A percentile compares a stretch with the other conserved stretches of the same genome.
These are phyloP conservation scores for Phytophthora hibernalis DNA, from an alignment of 352 stramenopile genomes.

Conservation along the genomic window DNA sequence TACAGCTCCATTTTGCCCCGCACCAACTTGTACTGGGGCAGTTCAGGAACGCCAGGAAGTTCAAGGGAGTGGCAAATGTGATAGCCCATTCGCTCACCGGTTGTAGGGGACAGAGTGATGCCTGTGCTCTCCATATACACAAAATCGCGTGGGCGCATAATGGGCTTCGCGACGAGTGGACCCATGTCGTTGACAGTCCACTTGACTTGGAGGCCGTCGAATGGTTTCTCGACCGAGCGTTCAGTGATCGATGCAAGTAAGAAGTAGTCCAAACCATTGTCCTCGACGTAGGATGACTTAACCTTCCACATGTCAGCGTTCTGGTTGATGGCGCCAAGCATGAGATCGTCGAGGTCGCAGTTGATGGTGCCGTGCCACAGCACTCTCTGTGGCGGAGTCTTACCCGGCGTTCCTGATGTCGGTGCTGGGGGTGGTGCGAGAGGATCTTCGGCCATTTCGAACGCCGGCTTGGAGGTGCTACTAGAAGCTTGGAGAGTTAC, in stretches of 20 bases:
- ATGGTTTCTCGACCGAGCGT: conserved; percentile 30
- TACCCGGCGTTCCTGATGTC: background rate
- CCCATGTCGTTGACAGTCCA: conserved; percentile 48
- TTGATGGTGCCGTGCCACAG: conserved; percentile 52
- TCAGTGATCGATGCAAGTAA: conserved; percentile 35
- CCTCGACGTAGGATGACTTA: conserved; percentile 55
- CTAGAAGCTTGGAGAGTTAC: conserved; percentile 36
- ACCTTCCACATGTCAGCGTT: conserved; percentile 49
- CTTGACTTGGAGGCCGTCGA: conserved; percentile 46
- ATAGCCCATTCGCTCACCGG: conserved; percentile 56
- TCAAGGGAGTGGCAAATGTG: conserved; percentile 55
- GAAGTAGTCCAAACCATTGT: conserved; percentile 42
- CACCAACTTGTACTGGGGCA: conserved; percentile 48
- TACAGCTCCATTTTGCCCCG: conserved; percentile 48
- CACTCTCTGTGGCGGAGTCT: conserved; percentile 26
- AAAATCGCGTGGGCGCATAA: conserved; percentile 53
- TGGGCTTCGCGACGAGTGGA: conserved; percentile 29
- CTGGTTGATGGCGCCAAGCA: conserved; percentile 44
- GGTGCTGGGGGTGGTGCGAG: conserved; percentile 22
- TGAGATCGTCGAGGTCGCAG: conserved; percentile 54
- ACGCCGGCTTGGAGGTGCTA: conserved; percentile 28
- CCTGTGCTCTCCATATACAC: conserved; percentile 56
- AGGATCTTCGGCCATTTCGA: conserved; percentile 21
- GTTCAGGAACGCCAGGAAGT: conserved; percentile 36
- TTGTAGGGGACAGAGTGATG: conserved; percentile 37